Evolutionary conservation across 2,329 filamentous ascomycete species (phyloP), one percentile per base, ranked within the genome.

Genomic region (Microdochium trichocladiopsis): DNA sequence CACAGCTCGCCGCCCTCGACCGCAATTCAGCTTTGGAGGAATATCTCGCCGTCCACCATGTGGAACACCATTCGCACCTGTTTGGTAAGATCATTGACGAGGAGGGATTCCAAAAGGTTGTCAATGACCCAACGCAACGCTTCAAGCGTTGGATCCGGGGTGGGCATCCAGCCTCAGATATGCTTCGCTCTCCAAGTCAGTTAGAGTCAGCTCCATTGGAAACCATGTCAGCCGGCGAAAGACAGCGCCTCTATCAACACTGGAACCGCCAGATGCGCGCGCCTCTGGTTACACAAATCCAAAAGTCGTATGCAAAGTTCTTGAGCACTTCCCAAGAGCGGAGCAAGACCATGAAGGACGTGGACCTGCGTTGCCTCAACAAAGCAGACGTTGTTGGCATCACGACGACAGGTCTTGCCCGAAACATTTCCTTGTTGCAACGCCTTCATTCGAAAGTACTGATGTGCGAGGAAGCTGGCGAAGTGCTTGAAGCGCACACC

Each of bases 381-480:
- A 22, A 64, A 14, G 72, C 73, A 1, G 60, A 74, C 4, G 69
- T 86, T 3, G 73, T 86, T 45, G 82, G 82, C 0, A 66, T 83
- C 2, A 86, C 82, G 0, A 86, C 83, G 0, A 80, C 77, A 0
- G 81, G 81, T 0, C 66, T 86, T 2, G 82, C 83, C 0, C 66
- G 68, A 21, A 75, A 79, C 16, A 63, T 82, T 0, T 63, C 71
- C 0, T 56, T 79, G 1, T 66, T 87, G 0, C 70, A 73, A 8
- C 70, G 72, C 8, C 54, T 85, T 2, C 60, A 66, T 6, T 68
- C 70, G 28, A 84, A 85, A 54, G 75, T 86, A 0, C 63, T 88
- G 16, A 62, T 88, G 1, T 86, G 80, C 31, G 85, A 89, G 61
- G 85, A 89, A 59, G 85, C 85, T 2, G 85, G 78, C 0, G 84